Conservation (phyloP, 805 yeast genomes). For the Nakazawaea siamensis region DNA sequence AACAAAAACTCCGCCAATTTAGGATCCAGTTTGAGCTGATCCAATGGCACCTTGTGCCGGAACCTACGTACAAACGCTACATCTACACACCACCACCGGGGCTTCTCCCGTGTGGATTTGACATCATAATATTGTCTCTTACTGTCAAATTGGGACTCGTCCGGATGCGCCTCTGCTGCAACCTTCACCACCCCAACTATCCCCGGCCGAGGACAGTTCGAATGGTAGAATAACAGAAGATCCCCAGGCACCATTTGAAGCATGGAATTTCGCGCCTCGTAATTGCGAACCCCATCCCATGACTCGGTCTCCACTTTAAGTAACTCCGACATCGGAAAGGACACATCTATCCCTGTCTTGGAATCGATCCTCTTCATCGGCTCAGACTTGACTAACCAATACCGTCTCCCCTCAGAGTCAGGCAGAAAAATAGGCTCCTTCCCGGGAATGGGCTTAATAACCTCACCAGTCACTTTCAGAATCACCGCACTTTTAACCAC, state of each 20-base stretch:
- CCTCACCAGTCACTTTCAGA: too few relatives aligned
- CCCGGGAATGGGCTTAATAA: slow-evolving; percentile 7
- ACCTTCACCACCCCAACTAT: slow-evolving; percentile 42
- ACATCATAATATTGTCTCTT: slow-evolving; percentile 40
- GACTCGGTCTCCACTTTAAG: slow-evolving; percentile 28
- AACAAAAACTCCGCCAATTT: slow-evolving; percentile 32
- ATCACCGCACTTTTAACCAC: background rate
- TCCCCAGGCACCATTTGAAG: slow-evolving; percentile 39
- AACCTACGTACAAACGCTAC: slow-evolving; percentile 35
- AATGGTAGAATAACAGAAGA: slow-evolving; percentile 43
- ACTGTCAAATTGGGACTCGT: slow-evolving; percentile 30
- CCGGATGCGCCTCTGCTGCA: slow-evolving; percentile 27
- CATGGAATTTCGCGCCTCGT: slow-evolving; percentile 47
- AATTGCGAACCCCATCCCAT: slow-evolving; percentile 59
- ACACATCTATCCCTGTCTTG: slow-evolving; percentile 37
- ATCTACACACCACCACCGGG: slow-evolving; percentile 53
- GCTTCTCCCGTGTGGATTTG: slow-evolving; percentile 30
- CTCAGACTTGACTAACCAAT: slow-evolving; percentile 52
- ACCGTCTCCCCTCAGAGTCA: slow-evolving; percentile 16
- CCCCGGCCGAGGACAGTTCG: slow-evolving; percentile 47
- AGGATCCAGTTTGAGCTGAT: slow-evolving; percentile 27
- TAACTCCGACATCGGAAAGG: slow-evolving; percentile 37
- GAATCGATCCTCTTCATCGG: slow-evolving; percentile 41
- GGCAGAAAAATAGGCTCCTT: slow-evolving; percentile 4
- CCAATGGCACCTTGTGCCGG: slow-evolving; percentile 30